Base-by-base conservation (phyloP, 2,329 filamentous ascomycete genomes). In the Ophiocordyceps camponoti-saundersi region DNA sequence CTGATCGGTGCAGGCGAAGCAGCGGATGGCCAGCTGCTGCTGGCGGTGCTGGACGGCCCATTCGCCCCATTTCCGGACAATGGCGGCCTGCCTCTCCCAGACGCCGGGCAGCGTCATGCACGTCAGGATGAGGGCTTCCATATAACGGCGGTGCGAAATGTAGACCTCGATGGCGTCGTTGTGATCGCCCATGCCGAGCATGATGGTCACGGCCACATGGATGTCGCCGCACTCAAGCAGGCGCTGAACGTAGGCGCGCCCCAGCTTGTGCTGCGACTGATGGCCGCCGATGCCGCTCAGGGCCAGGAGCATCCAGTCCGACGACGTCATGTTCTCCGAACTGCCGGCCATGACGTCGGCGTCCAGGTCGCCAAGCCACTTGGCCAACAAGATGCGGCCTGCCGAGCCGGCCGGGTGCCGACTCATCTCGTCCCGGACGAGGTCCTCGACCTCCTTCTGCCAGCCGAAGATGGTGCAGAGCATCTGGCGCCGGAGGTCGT, bases 141-240 rank as follows among this genome's bases (percentile, higher is more conserved):
- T 85, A 60, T 82, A 94, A 56, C 82, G 81, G 61, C 82, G 87
- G 53, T 92, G 87, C 12, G 89, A 95, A 30, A 95, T 79, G 56
- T 98, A 98, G 29, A 95, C 83, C 62, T 98, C 92, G 49, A 98
- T 89, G 1, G 92, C 92, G 60, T 98, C 90, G 53, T 93, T 90
- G 55, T 85, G 73, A 58, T 96, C 90, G 2, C 89, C 89, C 63
- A 98, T 79, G 15, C 89, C 88, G 32, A 98, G 79, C 62, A 98
- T 79, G 51, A 96, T 90, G 0, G 90, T 90, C 18, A 88, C 89
- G 6, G 92, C 88, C 1, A 87, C 87, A 59, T 98, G 89, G 2
- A 95, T 71, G 56, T 98, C 92, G 26, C 87, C 88, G 52, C 82
- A 85, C 61, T 93, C 88, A 1, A 98, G 73, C 1, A 98, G 71